phyloP scores from a whole-genome alignment of 306 rosid species.

The Casuarina equisetifolia region DNA sequence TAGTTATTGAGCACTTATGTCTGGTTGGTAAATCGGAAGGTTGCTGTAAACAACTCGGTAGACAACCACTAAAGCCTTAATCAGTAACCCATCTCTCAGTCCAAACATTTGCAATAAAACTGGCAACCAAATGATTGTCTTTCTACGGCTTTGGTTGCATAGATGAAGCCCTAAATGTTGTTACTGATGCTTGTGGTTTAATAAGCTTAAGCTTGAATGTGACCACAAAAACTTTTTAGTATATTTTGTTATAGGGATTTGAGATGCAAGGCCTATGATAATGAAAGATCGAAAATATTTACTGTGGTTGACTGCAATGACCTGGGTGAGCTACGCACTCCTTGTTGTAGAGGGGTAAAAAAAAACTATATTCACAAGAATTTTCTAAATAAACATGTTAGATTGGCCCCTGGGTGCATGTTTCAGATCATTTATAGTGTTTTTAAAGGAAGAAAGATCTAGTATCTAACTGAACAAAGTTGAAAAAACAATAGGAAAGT shows the following conservation, averaged over 20 bases:
- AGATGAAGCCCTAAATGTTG: neutral
- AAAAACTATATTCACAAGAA: neutral
- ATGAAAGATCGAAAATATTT: neutral
- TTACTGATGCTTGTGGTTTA: neutral
- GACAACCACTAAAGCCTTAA: no score
- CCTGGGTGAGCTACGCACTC: neutral
- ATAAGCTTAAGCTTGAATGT: neutral
- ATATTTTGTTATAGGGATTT: neutral
- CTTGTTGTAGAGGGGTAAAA: neutral
- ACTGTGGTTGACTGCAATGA: neutral
- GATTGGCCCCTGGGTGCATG: neutral
- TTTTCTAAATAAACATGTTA: neutral
- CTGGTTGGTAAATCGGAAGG: neutral
- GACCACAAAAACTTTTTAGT: neutral
- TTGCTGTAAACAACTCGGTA: no score
- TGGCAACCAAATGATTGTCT: neutral
- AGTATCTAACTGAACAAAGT: neutral
- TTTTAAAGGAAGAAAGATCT: neutral
- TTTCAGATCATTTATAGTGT: neutral
- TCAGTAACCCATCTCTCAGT: neutral
- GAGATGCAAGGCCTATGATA: neutral
- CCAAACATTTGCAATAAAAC: neutral
- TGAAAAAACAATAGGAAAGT: neutral
- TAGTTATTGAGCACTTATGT: neutral
- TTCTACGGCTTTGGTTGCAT: neutral